Evolutionary conservation across 805 yeast genomes (phyloP).

Genomic region (Cephaloascus fragrans): DNA sequence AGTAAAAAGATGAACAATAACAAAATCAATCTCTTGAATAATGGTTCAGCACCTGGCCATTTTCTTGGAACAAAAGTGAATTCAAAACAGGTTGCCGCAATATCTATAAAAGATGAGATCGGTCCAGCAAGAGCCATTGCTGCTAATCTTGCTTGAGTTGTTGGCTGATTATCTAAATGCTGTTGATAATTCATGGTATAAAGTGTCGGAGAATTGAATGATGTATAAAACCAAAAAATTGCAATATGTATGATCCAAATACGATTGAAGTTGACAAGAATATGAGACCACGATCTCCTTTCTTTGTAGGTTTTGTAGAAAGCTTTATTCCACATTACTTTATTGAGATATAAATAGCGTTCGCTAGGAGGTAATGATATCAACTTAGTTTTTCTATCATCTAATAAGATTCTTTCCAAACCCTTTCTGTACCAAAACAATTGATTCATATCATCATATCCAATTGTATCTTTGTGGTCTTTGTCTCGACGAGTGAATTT

Average conservation of each 20-base stretch:
- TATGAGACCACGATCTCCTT: constrained; percentile 69
- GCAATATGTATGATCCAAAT: constrained; percentile 72
- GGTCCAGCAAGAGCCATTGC: constrained; percentile 63
- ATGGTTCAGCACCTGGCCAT: constrained; percentile 64
- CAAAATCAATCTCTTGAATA: constrained; percentile 35
- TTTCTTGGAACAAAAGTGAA: constrained; percentile 55
- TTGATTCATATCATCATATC: constrained; percentile 88
- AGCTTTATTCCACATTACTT: constrained; percentile 56
- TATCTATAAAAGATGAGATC: constrained; percentile 44
- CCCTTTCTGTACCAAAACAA: constrained; percentile 77
- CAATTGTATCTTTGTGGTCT: constrained; percentile 64
- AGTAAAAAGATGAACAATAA: constrained; percentile 30
- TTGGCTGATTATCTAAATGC: constrained; percentile 49
- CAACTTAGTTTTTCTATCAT: constrained; percentile 31
- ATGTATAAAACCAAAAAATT: constrained; percentile 69
- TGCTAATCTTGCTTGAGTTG: constrained; percentile 41
- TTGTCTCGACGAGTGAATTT: constrained; percentile 37
- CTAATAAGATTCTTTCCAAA: constrained; percentile 42
- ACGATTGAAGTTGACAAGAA: constrained; percentile 62
- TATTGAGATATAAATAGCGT: constrained; percentile 43
- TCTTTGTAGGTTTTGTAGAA: constrained; percentile 72
- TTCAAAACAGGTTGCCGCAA: constrained; percentile 50
- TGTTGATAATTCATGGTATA: constrained; percentile 52
- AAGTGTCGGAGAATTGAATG: constrained; percentile 57
- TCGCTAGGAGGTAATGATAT: constrained; percentile 45